Evolutionary conservation across 2,329 filamentous ascomycete genomes (phyloP).

Genomic region (Teratosphaeria zuluensis): DNA sequence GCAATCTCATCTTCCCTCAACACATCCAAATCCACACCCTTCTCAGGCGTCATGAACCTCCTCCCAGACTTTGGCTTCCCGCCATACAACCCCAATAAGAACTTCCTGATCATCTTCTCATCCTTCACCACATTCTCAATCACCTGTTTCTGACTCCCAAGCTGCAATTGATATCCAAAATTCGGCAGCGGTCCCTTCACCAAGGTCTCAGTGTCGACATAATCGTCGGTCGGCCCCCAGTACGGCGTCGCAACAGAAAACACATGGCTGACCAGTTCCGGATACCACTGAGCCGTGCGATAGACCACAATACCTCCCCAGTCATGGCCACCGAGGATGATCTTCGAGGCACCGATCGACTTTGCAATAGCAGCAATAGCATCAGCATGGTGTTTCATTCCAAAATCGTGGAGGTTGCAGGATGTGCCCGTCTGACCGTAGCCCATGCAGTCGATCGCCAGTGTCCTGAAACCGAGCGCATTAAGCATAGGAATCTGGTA

Average conservation of each 20-base stretch:
- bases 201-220: slow-evolving; percentile 49
- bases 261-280: slow-evolving; percentile 60
- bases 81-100: slow-evolving; percentile 64
- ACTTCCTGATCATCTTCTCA: slow-evolving; percentile 53
- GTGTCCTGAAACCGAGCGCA: slow-evolving; percentile 63
- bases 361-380: slow-evolving; percentile 66
- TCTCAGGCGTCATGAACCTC: slow-evolving; percentile 46
- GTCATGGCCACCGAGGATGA: slow-evolving; percentile 85
- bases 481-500: slow-evolving; percentile 74
- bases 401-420: slow-evolving; percentile 48
- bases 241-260: slow-evolving; percentile 79
- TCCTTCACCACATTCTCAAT: slow-evolving; percentile 46
- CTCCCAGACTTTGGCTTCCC: slow-evolving; percentile 49
- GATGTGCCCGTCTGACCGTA: slow-evolving; percentile 57
- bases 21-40: slow-evolving; percentile 56
- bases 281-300: slow-evolving; percentile 64
- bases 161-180: slow-evolving; percentile 77
- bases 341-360: slow-evolving; percentile 44
- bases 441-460: slow-evolving; percentile 78
- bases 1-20: slow-evolving; percentile 43
- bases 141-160: slow-evolving; percentile 36
- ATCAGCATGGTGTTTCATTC: slow-evolving; percentile 59
- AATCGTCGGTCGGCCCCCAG: slow-evolving; percentile 42
- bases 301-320: slow-evolving; percentile 77
- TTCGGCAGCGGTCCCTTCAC: slow-evolving; percentile 52